Conservation (phyloP, 2,329 filamentous ascomycete genomes). For the Dactylonectria estremocensis region DNA sequence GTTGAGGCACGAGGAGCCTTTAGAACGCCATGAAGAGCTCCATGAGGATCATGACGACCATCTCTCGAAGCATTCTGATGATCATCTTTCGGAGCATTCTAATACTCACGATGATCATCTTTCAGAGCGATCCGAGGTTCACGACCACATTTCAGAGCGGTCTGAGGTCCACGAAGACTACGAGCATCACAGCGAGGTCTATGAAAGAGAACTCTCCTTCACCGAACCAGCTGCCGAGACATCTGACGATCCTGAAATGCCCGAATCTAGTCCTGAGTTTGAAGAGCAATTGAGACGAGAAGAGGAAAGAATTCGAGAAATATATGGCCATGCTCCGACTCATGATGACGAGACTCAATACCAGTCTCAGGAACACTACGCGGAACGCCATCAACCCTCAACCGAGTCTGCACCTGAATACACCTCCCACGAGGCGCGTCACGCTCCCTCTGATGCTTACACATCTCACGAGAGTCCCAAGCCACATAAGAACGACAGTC, state of each 20-base stretch:
- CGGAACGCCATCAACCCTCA: conserved; percentile 24
- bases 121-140: too few species aligned
- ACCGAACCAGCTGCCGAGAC: conserved; percentile 24
- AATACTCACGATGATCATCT: not conserved
- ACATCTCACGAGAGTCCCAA: conserved; percentile 46
- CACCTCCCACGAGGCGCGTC: conserved; percentile 29
- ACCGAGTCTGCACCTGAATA: conserved; percentile 52
- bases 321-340: conserved; percentile 56
- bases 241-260: conserved; percentile 29
- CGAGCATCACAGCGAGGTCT: conserved; percentile 22
- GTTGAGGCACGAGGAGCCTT: conserved; percentile 23
- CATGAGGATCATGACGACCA: conserved; percentile 27
- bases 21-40: conserved; percentile 21
- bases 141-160: too few species aligned
- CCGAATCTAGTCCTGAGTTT: conserved; percentile 11
- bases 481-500: conserved; percentile 61
- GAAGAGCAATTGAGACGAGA: conserved; percentile 60
- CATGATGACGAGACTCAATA: conserved; percentile 21
- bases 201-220: conserved; percentile 36
- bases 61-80: not conserved
- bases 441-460: conserved; percentile 42
- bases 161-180: not conserved
- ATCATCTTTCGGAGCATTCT: not conserved
- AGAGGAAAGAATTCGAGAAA: conserved; percentile 68
- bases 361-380: conserved; percentile 26